Base-by-base conservation (phyloP, 1,284 basidiomycete genomes). In the Puccinia horiana region DNA sequence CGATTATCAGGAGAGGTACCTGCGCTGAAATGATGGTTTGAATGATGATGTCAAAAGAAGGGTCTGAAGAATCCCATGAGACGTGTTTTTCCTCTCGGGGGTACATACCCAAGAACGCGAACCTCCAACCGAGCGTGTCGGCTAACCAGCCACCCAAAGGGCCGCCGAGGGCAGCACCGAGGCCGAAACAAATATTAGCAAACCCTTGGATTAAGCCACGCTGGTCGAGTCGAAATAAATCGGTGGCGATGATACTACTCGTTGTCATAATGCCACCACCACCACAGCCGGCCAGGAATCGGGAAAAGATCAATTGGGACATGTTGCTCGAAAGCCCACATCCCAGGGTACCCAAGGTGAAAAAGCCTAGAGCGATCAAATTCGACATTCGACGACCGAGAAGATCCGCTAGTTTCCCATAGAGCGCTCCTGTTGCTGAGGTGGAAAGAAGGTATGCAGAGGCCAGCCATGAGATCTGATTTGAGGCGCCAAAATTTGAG, bases 381-480 rank as follows among this genome's bases (percentile, higher is more conserved):
- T 87, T 76, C 75, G 84, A 83, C 20, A 81, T 81, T 78, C 84
- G 85, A 20, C 85, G 83, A 1, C 86, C 86, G 37, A 87, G 83
- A 2, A 86, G 84, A 79, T 87, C 86, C 40, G 85, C 83, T 16
- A 87, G 78, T 29, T 86, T 83, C n/a, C 86, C 86, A 56, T 86
- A 86, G 20, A 87, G 81, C 0, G 86, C 86, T 11, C 85, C 84
- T 61, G 86, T 85, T 81, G 85, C 86, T 74, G 85, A 85, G 3
- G 86, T 85, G 23, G 83, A 83, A 9, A 87, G 80, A 8, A 87
- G 83, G 69, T 86, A 87, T 8, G 84, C 84, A 11, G 85, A 85
- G 0, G 86, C 86, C 2, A 87, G 84, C 86, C 86, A 87, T 1
- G 86, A 84, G 3, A 86, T 83, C 56, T 86, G 84, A 81, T 87